These are phyloP conservation scores for Pseudocercospora fuligena DNA, from an alignment of 2,329 filamentous ascomycete species.

Conservation along the genomic window DNA sequence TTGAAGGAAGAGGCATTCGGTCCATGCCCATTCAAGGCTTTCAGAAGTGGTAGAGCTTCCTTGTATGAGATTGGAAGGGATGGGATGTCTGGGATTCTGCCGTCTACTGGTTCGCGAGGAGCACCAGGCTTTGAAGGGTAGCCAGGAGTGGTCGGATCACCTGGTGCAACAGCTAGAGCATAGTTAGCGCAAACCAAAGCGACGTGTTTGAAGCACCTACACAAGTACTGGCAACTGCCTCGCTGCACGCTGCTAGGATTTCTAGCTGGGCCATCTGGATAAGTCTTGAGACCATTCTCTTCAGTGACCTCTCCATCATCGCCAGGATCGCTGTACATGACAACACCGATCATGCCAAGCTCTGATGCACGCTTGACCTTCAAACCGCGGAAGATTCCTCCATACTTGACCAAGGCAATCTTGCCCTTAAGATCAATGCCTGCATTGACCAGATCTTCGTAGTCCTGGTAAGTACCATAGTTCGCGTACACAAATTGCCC, in stretches of 20 bases:
- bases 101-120: constrained; percentile 72
- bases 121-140: constrained; percentile 92
- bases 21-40: constrained; percentile 86
- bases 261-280: constrained; percentile 84
- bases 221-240: constrained; percentile 73
- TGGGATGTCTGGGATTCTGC: constrained; percentile 79
- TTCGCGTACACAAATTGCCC: constrained; percentile 87
- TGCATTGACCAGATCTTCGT: constrained; percentile 75
- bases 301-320: constrained; percentile 84
- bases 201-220: constrained; percentile 36
- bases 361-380: constrained; percentile 94
- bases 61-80: constrained; percentile 88
- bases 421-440: constrained; percentile 80
- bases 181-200: background rate
- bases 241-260: constrained; percentile 89
- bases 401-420: constrained; percentile 86
- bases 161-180: constrained; percentile 59
- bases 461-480: constrained; percentile 86
- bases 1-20: constrained; percentile 76
- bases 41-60: constrained; percentile 86
- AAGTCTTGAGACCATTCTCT: constrained; percentile 75
- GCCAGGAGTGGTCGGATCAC: constrained; percentile 88
- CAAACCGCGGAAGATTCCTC: constrained; percentile 82
- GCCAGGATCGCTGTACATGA: constrained; percentile 87
- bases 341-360: constrained; percentile 80